A percentile compares a stretch with the other conserved stretches of the same genome.
phyloP scores from a whole-genome alignment of 148 eudicot species.

The Mesembryanthemum crystallinum region DNA sequence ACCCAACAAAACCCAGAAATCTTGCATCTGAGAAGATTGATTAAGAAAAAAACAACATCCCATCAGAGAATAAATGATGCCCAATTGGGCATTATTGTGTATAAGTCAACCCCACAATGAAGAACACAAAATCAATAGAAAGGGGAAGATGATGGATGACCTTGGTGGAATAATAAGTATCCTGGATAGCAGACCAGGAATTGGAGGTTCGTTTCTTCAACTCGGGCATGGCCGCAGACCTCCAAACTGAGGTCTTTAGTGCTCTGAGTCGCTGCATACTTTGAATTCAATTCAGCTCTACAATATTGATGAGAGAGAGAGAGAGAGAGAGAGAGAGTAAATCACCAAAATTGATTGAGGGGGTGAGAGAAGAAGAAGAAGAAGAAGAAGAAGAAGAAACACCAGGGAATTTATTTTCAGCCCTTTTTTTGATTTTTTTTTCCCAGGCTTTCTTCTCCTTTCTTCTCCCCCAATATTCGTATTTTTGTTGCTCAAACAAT shows the following conservation, averaged over 20 bases:
- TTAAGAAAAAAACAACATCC: not conserved
- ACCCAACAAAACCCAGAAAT: not conserved
- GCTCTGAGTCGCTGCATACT: constrained; percentile 44
- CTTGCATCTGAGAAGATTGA: constrained; percentile 4
- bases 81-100: not conserved
- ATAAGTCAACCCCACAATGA: too few species aligned
- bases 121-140: not conserved
- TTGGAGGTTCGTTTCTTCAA: constrained; percentile 58
- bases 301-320: too few species aligned
- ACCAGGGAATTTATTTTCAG: not conserved
- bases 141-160: not conserved
- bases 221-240: constrained; percentile 37
- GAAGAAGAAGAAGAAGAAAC: not conserved
- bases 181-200: constrained; percentile 70
- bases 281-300: not conserved
- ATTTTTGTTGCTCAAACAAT: not conserved
- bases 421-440: not conserved
- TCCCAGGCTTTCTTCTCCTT: too few species aligned
- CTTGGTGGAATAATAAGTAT: constrained; percentile 42
- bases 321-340: not conserved
- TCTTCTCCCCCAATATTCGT: not conserved
- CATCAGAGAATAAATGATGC: constrained; percentile 4
- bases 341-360: not conserved
- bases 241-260: constrained; percentile 36
- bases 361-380: not conserved